A percentile compares a stretch with the other conserved stretches of the same genome.
phyloP scores from a whole-genome alignment of 2,329 filamentous ascomycete genomes.

The Neopestalotiopsis sp. region DNA sequence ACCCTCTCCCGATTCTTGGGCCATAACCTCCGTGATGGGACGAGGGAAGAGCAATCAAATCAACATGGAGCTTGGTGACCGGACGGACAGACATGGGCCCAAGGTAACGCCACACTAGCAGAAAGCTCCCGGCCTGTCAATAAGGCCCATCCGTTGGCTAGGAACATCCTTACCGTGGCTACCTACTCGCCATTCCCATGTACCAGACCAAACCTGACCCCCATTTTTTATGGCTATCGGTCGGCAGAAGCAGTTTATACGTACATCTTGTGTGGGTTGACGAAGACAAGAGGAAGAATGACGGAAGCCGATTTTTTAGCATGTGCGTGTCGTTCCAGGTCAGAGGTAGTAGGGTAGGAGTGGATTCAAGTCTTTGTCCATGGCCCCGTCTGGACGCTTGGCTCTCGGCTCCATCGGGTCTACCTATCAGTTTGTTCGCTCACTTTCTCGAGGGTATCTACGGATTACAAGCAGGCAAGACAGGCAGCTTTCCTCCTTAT shows the following conservation, averaged over 20 bases:
- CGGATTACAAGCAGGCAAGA: no score
- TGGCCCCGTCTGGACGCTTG: constrained; percentile 6
- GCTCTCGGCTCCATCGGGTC: constrained; percentile 4
- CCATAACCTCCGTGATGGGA: neutral
- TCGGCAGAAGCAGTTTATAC: neutral
- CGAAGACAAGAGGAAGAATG: neutral
- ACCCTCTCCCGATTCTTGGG: neutral
- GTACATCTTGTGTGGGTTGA: neutral
- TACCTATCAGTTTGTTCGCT: neutral
- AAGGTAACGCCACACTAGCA: neutral
- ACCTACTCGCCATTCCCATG: no score
- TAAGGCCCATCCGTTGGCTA: neutral
- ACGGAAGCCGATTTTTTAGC: neutral
- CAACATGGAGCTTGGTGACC: neutral
- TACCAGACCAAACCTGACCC: no score
- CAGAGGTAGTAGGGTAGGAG: neutral
- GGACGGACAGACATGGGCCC: neutral
- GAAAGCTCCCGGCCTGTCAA: neutral
- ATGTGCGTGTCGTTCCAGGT: neutral
- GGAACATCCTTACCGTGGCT: neutral
- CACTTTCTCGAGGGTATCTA: no score
- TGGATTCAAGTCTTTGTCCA: neutral
- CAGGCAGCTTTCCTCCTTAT: no score
- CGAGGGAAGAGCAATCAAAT: constrained; percentile 1
- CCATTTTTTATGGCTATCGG: neutral